Evolutionary conservation across 2,329 filamentous ascomycete genomes (phyloP).

Genomic region (Colletotrichum orchidophilum): DNA sequence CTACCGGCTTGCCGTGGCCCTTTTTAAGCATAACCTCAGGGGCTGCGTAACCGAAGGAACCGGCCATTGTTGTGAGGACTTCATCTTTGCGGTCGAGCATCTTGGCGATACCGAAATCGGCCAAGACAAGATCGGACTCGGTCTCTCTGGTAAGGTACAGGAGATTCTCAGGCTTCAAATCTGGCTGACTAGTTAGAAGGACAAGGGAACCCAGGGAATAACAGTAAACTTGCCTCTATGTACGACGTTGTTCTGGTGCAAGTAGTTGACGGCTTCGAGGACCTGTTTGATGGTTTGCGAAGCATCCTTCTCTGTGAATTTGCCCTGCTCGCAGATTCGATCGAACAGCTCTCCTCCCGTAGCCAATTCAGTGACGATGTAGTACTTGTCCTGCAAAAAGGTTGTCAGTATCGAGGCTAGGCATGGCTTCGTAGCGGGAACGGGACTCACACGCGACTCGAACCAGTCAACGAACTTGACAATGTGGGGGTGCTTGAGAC

Average conservation of each 20-base stretch:
- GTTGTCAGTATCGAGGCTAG: conserved; percentile 1
- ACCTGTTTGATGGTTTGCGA: conserved; percentile 96
- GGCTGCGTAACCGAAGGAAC: conserved; percentile 96
- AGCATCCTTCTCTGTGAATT: conserved; percentile 98
- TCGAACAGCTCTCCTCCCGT: conserved; percentile 98
- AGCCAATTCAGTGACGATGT: conserved; percentile 96
- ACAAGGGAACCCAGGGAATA: not conserved
- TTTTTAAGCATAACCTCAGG: conserved; percentile 98
- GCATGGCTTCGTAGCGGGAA: not conserved
- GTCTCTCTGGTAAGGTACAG: conserved; percentile 85
- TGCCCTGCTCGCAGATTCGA: conserved; percentile 96
- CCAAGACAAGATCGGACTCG: conserved; percentile 88
- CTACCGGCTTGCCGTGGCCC: conserved; percentile 96
- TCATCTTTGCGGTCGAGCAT: conserved; percentile 92
- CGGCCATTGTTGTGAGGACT: conserved; percentile 97
- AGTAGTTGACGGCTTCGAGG: conserved; percentile 90
- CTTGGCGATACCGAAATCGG: conserved; percentile 98
- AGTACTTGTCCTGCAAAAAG: conserved; percentile 88
- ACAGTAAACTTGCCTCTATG: conserved; percentile 77
- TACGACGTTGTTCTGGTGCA: conserved; percentile 94
- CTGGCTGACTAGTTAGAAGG: conserved; percentile 55
- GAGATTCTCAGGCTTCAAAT: conserved; percentile 97
- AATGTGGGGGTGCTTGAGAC: conserved; percentile 92
- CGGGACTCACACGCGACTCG: conserved; percentile 82
- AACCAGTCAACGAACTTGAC: conserved; percentile 99